Evolutionary conservation across 768 basidiomycete species (phyloP).

Genomic region (Xerocomellus amylosporus): DNA sequence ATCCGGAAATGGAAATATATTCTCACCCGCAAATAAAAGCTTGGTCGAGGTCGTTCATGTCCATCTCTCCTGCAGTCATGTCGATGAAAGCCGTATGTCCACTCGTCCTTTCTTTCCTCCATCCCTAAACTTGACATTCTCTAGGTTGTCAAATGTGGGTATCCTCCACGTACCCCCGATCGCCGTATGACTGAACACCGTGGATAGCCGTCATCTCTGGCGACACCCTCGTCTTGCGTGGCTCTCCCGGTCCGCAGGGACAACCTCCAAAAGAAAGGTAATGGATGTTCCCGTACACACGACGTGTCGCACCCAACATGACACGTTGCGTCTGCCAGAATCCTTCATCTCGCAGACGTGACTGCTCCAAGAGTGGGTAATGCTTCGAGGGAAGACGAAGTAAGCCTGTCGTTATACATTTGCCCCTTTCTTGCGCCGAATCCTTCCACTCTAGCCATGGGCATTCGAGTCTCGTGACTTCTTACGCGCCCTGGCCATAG

Average conservation of each 20-base stretch:
- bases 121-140: background rate
- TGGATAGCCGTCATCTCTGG: slow-evolving; percentile 81
- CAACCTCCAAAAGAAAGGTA: slow-evolving; percentile 90
- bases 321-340: slow-evolving; percentile 42
- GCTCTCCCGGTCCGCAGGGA: slow-evolving; percentile 71
- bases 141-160: slow-evolving; percentile 62
- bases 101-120: background rate
- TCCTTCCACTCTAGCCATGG: slow-evolving; percentile 56
- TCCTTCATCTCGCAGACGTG: slow-evolving; percentile 88
- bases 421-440: background rate
- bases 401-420: slow-evolving; percentile 26
- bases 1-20: background rate
- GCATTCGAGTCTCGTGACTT: slow-evolving; percentile 94
- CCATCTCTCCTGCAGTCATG: slow-evolving; percentile 40
- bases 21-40: background rate
- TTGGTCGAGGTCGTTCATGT: too few relatives aligned
- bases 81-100: slow-evolving; percentile 71
- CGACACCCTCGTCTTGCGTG: slow-evolving; percentile 84
- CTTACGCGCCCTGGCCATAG: slow-evolving; percentile 78
- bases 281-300: slow-evolving; percentile 12
- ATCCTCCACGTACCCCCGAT: background rate
- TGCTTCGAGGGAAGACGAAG: slow-evolving; percentile 85
- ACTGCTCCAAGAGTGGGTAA: slow-evolving; percentile 83
- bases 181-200: slow-evolving; percentile 17
- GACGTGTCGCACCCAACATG: slow-evolving; percentile 2